Evolutionary conservation across 2,329 filamentous ascomycete species (phyloP), one percentile per base, ranked within the genome.

Genomic region (Penicillium psychrosexuale): DNA sequence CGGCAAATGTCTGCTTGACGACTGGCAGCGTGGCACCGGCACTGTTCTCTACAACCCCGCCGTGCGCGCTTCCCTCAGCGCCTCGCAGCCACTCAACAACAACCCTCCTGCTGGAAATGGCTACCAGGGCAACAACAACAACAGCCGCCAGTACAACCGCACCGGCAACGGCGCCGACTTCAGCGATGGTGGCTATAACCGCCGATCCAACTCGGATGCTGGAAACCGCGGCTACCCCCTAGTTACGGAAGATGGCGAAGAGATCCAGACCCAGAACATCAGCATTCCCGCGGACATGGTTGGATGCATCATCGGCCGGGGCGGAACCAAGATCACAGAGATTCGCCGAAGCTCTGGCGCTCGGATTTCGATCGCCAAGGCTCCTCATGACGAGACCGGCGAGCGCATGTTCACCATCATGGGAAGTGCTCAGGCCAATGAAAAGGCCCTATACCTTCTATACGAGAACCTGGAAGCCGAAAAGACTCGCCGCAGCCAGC

Each of bases 381-480:
- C 92, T 44, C 91, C 94, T 53, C 94, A 99, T 70, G 94, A 99
- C 67, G 94, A 97, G 65, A 95, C 91, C 57, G 94, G 94, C 63
- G 94, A 99, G 82, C 88, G 94, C 69, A 99, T 99, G 94, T 99
- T 99, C 80, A 99, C 94, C 70, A 99, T 99, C 73, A 97, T 96
- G 84, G 94, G 94, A 64, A 95, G 90, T 58, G 87, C 90, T 57
- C 88, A 88, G 77, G 91, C 91, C 61, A 99, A 99, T 69, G 94
- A 99, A 78, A 93, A 91, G 66, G 94, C 94, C 5, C 82, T 99
- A 28, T 97, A 96, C 76, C 86, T 99, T 51, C 82, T 99, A 61
- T 99, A 99, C 74, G 94, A 99, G 82, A 99, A 99, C 77, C 85
- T 99, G 48, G 94, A 99, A 79, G 93, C 92, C 15, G 94, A 99